Evolutionary conservation across 352 stramenopile genomes (phyloP).

Genomic region (Pythium dissimile): DNA sequence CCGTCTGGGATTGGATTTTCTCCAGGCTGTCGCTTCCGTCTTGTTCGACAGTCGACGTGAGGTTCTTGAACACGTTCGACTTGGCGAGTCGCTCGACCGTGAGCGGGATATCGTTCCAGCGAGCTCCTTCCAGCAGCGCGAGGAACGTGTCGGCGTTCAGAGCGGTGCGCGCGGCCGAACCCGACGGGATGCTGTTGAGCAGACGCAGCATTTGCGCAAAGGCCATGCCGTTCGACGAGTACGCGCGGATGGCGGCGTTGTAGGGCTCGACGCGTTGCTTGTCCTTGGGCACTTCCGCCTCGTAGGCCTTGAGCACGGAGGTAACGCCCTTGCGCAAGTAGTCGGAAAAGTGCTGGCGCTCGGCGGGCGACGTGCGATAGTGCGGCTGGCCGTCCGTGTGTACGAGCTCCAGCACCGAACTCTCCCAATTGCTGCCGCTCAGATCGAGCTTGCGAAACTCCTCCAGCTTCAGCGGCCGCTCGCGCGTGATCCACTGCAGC

Average conservation of each 20-base stretch:
- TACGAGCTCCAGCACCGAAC: conserved; percentile 53
- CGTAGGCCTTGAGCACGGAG: conserved; percentile 46
- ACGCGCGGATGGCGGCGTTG: conserved; percentile 62
- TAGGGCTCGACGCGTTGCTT: conserved; percentile 37
- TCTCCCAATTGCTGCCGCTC: conserved; percentile 39
- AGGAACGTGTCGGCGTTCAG: conserved; percentile 58
- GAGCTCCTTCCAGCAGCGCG: conserved; percentile 53
- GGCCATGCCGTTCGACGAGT: conserved; percentile 46
- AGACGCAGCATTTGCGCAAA: conserved; percentile 58
- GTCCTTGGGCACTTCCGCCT: conserved; percentile 15
- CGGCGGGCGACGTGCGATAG: conserved; percentile 51
- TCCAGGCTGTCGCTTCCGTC: no score
- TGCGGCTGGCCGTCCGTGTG: conserved; percentile 49
- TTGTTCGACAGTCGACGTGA: not conserved
- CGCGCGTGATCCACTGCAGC: conserved; percentile 33
- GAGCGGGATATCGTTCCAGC: conserved; percentile 61
- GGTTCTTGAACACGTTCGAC: conserved; percentile 37
- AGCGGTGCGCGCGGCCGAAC: conserved; percentile 47
- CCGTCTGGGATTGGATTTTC: no score
- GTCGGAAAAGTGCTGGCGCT: conserved; percentile 45
- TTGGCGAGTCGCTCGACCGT: conserved; percentile 55
- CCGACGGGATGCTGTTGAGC: conserved; percentile 33
- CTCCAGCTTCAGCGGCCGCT: conserved; percentile 22
- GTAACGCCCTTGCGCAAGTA: conserved; percentile 40
- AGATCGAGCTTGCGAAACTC: conserved; percentile 33